Base-by-base conservation (phyloP, 306 rosid genomes). In the Fragaria ananassa region DNA sequence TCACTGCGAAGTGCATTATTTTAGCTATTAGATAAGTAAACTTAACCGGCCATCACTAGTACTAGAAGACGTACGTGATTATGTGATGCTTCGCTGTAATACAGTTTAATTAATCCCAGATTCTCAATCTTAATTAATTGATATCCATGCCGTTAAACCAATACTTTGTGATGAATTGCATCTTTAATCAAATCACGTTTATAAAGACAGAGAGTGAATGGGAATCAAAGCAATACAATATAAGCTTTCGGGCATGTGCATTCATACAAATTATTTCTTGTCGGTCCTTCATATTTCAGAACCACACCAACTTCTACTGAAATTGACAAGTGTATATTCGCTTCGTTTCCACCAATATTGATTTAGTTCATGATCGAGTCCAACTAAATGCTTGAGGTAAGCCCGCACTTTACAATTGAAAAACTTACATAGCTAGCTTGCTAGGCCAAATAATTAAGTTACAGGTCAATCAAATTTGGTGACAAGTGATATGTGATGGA, bases 81-180 rank as follows among this genome's bases (percentile, higher is more conserved):
- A 56, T 21, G 21, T 8, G 29, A 10, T 21, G 27, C 37, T 60
- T 27, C 39, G 19, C 37, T 11, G 65, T 14, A 62, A 62, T 29
- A 31, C 42, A 14, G 41, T 29, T 29, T 62, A 13, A 61, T 27
- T 61, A 61, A 61, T 61, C 67, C 34, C 66, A 1, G 18, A 62
- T 62, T 29, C 68, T 34, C 45, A 35, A 1, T 64, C 5, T 35
- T 64, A 35, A 35, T 35, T 64, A 35, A 35, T 10, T 65, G 42
- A 50, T 14, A 44, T 50, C 15, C 31, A 4, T 9, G 79, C 79
- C 66, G 54, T 37, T 74, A 27, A 23, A 37, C 74, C 66, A 76
- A 66, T 76, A 10, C 19, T 39, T 7, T n/a, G 42, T 41, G 51
- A 29, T 53, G 51, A 29, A 8, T 66, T 66, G 66, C 73, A 50